Percentiles rank a stretch among this genome's conserved stretches.
Conservation (phyloP, 345 rosid species). For the Raphanus sativus region DNA sequence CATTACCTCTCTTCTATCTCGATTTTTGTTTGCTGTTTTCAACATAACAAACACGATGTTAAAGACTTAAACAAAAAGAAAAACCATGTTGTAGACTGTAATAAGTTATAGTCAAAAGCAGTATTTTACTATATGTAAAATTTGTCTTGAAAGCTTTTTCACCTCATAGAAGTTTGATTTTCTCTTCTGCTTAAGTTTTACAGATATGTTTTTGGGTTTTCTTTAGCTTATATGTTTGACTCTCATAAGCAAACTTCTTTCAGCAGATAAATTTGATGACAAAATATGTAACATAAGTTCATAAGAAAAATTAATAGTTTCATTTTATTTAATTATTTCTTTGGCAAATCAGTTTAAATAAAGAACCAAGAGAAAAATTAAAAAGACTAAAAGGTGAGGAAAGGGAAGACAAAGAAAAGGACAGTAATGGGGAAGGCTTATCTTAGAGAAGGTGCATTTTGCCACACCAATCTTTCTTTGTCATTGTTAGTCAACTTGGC, state of each 20-base stretch:
- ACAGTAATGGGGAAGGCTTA: conserved; percentile 41
- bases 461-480: conserved; percentile 38
- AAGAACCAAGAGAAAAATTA: background rate
- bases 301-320: background rate
- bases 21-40: background rate
- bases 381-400: background rate
- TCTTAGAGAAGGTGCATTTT: conserved; percentile 41
- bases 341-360: background rate
- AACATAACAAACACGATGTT: background rate
- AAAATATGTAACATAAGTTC: background rate
- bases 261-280: background rate
- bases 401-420: conserved; percentile 40
- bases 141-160: background rate
- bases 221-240: background rate
- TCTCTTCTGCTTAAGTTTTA: background rate
- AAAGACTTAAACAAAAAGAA: background rate
- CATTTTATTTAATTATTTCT: background rate
- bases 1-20: background rate
- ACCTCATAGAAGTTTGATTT: background rate
- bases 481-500: conserved; percentile 49
- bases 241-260: background rate
- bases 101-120: background rate
- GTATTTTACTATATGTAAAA: background rate
- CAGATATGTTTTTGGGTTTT: background rate
- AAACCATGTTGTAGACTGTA: background rate